These are phyloP conservation scores for Suhomyces bolitotheri DNA, from an alignment of 1,139 yeast genomes.

Conservation along the genomic window DNA sequence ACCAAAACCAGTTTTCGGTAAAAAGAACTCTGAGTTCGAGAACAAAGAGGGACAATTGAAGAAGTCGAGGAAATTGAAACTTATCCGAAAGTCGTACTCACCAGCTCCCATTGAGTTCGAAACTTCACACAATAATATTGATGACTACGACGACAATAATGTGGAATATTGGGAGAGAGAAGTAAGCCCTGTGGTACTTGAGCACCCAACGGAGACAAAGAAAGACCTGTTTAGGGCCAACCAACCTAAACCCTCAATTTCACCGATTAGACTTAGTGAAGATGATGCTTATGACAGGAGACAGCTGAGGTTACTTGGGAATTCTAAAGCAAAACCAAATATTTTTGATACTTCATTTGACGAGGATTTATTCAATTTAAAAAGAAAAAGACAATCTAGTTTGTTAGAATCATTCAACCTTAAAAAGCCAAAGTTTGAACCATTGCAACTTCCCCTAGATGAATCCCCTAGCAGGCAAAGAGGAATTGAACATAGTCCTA, in stretches of 20 bases:
- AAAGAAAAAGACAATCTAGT: slow-evolving; percentile 4
- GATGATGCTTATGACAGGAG: slow-evolving; percentile 2
- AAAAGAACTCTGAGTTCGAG: background rate
- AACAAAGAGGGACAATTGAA: background rate
- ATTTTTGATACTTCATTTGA: slow-evolving; percentile 20
- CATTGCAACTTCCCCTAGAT: background rate
- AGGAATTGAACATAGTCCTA: slow-evolving; percentile 14
- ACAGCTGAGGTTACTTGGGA: slow-evolving; percentile 1
- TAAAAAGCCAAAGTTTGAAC: slow-evolving; percentile 1
- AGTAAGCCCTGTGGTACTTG: slow-evolving; percentile 11
- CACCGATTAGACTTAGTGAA: slow-evolving; percentile 17
- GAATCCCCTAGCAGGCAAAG: background rate
- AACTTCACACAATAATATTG: slow-evolving; percentile 34
- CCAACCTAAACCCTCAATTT: slow-evolving; percentile 2
- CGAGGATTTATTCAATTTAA: slow-evolving; percentile 15
- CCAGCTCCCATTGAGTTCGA: slow-evolving; percentile 21
- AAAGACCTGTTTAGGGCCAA: background rate
- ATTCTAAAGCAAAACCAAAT: slow-evolving; percentile 12
- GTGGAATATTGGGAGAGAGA: slow-evolving; percentile 28
- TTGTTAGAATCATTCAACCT: slow-evolving; percentile 3
- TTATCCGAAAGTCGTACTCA: slow-evolving; percentile 7
- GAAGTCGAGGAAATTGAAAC: slow-evolving; percentile 5
- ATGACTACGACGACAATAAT: slow-evolving; percentile 40
- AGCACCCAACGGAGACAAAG: slow-evolving; percentile 2
- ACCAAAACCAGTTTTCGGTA: background rate